Percentiles rank a stretch among this genome's conserved stretches.
phyloP scores from a whole-genome alignment of 192 early-diverging fungal species.

The Borealophlyctis nickersoniae region DNA sequence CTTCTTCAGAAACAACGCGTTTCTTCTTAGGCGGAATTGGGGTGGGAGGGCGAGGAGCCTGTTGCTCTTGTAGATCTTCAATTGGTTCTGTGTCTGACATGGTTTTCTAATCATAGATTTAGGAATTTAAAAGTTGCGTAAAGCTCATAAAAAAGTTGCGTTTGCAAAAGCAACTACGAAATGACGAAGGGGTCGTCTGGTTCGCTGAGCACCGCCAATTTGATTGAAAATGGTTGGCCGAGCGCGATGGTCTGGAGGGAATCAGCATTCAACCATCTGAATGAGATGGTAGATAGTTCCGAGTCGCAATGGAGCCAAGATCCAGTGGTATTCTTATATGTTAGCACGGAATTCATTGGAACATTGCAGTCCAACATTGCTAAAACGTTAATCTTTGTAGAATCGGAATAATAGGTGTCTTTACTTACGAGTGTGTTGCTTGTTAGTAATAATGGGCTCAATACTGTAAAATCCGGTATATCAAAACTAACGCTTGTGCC shows the following conservation, averaged over 20 bases:
- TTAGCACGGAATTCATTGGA: neutral
- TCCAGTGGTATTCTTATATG: neutral
- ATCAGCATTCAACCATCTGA: neutral
- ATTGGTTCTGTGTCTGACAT: slow-evolving; percentile 3
- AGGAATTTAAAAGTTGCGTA: too few species aligned
- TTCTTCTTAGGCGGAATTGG: neutral
- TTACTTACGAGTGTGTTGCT: neutral
- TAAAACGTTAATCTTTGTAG: neutral
- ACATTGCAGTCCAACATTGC: neutral
- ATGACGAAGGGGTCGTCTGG: too few species aligned
- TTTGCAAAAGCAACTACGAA: neutral
- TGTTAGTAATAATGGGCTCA: neutral
- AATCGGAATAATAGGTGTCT: neutral
- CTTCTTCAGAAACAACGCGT: neutral
- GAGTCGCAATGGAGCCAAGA: neutral
- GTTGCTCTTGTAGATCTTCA: neutral
- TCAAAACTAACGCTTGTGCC: neutral
- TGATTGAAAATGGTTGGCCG: neutral
- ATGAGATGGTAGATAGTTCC: neutral
- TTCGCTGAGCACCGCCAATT: neutral
- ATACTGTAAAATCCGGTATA: neutral
- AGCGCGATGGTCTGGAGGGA: neutral
- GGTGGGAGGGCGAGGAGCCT: neutral
- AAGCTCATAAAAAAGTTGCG: neutral
- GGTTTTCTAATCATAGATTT: too few species aligned